phyloP scores from a whole-genome alignment of 1,284 basidiomycete genomes.

The Tetrapyrgos nigripes region DNA sequence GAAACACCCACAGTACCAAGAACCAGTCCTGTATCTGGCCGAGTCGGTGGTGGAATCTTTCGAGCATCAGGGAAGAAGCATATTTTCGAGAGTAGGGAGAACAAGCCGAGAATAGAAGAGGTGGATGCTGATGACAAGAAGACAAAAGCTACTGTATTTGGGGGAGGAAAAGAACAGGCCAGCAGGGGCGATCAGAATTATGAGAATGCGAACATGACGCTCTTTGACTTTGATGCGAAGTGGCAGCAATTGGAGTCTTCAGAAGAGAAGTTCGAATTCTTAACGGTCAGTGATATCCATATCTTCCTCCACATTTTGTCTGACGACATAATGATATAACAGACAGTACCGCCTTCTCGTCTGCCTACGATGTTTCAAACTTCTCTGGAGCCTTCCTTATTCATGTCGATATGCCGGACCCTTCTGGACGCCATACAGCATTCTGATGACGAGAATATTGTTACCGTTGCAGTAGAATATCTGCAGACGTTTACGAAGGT shows the following conservation, averaged over 20 bases:
- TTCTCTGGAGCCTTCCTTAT: conserved; percentile 66
- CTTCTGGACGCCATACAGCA: conserved; percentile 45
- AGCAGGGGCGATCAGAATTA: conserved; percentile 37
- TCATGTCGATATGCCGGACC: conserved; percentile 60
- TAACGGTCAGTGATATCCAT: conserved; percentile 49
- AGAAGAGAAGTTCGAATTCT: conserved; percentile 55
- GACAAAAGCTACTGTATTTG: not conserved
- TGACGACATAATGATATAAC: not conserved
- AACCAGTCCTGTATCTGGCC: conserved; percentile 36
- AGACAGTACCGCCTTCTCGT: conserved; percentile 60
- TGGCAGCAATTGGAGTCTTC: conserved; percentile 50
- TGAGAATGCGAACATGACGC: conserved; percentile 31
- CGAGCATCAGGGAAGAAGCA: conserved; percentile 57
- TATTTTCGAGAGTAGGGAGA: conserved; percentile 37
- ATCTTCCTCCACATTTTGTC: conserved; percentile 7
- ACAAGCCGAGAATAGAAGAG: not conserved
- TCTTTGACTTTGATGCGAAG: conserved; percentile 63
- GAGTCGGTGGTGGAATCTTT: conserved; percentile 67
- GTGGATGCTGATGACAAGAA: not conserved
- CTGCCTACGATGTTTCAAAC: conserved; percentile 67
- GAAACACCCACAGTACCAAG: conserved; percentile 2
- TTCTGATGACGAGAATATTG: not conserved
- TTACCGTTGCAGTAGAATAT: conserved; percentile 47
- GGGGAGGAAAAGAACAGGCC: not conserved
- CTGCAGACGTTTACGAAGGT: conserved; percentile 58